Conservation (phyloP, 176 grass and related monocot genomes). For the Echinochloa phyllopogon region DNA sequence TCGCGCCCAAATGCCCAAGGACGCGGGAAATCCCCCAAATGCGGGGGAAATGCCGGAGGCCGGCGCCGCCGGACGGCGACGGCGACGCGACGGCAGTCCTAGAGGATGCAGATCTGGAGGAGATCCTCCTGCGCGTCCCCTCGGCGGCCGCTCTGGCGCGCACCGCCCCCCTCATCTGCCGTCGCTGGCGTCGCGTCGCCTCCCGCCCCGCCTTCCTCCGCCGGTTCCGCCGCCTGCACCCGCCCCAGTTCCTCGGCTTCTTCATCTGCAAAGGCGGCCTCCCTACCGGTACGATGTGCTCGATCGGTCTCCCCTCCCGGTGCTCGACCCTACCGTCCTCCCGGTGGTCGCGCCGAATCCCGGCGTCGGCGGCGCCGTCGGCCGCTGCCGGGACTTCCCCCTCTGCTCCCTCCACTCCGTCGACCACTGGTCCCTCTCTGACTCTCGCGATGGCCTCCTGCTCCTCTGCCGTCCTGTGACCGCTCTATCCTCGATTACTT, state of each 20-base stretch:
- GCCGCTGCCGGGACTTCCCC: background rate
- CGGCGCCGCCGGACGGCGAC: background rate
- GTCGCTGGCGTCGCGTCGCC: background rate
- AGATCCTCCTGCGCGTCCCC: constrained; percentile 37
- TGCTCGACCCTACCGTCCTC: constrained; percentile 15
- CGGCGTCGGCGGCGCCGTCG: background rate
- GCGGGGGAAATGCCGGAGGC: background rate
- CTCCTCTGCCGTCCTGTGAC: background rate
- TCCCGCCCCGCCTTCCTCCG: background rate
- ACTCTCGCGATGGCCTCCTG: background rate
- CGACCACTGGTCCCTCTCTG: background rate
- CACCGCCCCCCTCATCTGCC: background rate
- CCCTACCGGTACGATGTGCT: constrained; percentile 2
- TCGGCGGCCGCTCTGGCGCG: constrained; percentile 3
- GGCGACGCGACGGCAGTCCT: constrained; percentile 19
- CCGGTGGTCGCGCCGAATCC: background rate
- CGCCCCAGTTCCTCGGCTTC: constrained; percentile 18
- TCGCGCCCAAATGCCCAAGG: no score
- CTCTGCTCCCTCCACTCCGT: background rate
- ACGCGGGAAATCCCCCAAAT: background rate
- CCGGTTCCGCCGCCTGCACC: background rate
- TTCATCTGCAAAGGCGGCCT: constrained; percentile 18
- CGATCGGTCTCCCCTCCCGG: background rate
- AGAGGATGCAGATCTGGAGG: background rate
- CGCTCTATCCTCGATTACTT: no score